These are phyloP conservation scores for Echites panduratus DNA, from an alignment of 257 asterid genomes.

Conservation along the genomic window DNA sequence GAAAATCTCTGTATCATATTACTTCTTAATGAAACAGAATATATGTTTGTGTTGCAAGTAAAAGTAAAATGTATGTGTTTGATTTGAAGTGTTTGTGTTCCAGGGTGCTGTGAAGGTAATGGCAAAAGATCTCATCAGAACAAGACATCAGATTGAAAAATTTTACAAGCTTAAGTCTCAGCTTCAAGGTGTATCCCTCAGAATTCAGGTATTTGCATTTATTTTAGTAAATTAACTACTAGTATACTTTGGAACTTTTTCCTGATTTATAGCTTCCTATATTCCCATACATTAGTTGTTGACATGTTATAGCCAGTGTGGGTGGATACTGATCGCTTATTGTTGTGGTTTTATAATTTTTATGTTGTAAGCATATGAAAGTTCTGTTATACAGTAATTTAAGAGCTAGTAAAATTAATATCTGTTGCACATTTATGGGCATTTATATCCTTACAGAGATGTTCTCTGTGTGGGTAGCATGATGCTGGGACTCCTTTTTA, in stretches of 20 bases:
- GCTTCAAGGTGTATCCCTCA: conserved; percentile 95
- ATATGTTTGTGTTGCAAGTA: background rate
- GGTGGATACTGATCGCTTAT: background rate
- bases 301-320: background rate
- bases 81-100: conserved; percentile 27
- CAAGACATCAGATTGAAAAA: conserved; percentile 91
- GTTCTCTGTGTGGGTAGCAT: background rate
- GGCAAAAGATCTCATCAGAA: conserved; percentile 99
- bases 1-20: no score
- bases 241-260: background rate
- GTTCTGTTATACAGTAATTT: background rate
- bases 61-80: conserved; percentile 5
- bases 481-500: background rate
- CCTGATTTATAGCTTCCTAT: background rate
- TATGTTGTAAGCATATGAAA: background rate
- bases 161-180: conserved; percentile 96
- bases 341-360: background rate
- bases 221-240: background rate
- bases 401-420: background rate
- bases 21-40: background rate
- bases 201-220: conserved; percentile 67
- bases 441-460: background rate
- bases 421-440: background rate
- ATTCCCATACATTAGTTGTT: background rate
- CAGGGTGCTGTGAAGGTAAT: conserved; percentile 99